Conservation (phyloP, 2,329 filamentous ascomycete genomes). For the Trichoderma cornu-damae region DNA sequence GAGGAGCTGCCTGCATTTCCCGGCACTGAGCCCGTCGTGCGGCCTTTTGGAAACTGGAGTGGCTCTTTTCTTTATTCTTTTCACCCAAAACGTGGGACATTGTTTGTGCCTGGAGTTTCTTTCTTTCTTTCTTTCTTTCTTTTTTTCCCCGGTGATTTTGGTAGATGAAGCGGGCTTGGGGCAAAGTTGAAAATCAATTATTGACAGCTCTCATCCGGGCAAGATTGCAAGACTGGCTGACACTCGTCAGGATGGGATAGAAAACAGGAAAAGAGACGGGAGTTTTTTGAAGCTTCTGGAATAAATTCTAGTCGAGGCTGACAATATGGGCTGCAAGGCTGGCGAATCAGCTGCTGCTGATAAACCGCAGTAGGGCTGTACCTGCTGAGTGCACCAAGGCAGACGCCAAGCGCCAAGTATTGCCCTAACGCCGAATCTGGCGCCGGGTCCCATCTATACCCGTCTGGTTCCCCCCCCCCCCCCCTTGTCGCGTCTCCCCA, state of each 20-base stretch:
- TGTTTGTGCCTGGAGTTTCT: background rate
- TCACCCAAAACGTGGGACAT: background rate
- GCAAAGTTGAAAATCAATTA: background rate
- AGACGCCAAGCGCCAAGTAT: background rate
- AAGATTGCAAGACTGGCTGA: too few relatives aligned
- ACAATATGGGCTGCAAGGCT: background rate
- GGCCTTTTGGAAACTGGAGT: background rate
- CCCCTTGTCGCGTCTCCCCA: constrained; percentile 7
- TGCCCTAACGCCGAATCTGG: constrained; percentile 2
- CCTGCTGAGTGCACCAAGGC: background rate
- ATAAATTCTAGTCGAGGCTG: too few relatives aligned
- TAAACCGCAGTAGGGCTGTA: background rate
- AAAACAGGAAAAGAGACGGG: background rate
- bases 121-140: too few relatives aligned
- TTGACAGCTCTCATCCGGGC: too few relatives aligned
- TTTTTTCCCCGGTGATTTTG: too few relatives aligned
- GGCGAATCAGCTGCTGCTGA: constrained; percentile 8
- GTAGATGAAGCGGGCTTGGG: too few relatives aligned
- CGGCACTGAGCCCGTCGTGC: too few relatives aligned
- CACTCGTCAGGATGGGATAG: background rate
- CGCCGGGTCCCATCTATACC: background rate
- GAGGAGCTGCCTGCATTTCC: constrained; percentile 49
- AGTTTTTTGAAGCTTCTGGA: background rate
- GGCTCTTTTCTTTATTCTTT: background rate
- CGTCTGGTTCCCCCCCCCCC: too few relatives aligned